Conservation (phyloP, 805 yeast genomes). For the Hanseniaspora vineae region DNA sequence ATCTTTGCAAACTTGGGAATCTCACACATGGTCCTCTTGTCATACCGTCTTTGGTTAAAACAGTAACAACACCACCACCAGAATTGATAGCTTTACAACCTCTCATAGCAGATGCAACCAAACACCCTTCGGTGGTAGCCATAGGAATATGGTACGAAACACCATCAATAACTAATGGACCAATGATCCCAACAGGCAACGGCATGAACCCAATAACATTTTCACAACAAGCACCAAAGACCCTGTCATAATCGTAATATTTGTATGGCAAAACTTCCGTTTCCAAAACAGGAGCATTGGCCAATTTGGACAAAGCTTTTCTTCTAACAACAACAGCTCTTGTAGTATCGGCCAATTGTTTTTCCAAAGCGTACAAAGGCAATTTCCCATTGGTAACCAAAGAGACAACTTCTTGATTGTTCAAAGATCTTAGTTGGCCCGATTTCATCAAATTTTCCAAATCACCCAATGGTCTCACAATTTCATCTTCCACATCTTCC, state of each 20-base stretch:
- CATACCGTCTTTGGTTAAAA: constrained; percentile 93
- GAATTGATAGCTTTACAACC: constrained; percentile 97
- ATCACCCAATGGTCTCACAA: constrained; percentile 48
- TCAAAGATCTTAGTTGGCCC: constrained; percentile 55
- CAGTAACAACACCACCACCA: constrained; percentile 93
- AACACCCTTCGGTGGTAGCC: constrained; percentile 99
- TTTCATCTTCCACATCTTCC: constrained; percentile 14
- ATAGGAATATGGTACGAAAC: constrained; percentile 84
- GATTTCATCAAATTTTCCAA: constrained; percentile 48
- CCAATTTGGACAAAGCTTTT: constrained; percentile 72
- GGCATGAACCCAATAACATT: constrained; percentile 97
- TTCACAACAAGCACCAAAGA: constrained; percentile 97
- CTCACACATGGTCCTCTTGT: constrained; percentile 98
- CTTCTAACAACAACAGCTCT: constrained; percentile 94
- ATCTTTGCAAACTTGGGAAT: constrained; percentile 69
- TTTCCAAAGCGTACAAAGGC: constrained; percentile 90
- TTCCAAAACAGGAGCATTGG: constrained; percentile 70
- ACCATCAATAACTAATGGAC: constrained; percentile 88
- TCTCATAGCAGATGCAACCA: constrained; percentile 97
- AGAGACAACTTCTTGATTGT: constrained; percentile 59
- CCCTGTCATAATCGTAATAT: constrained; percentile 86
- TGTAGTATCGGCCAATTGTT: constrained; percentile 73
- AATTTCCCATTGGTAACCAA: constrained; percentile 65
- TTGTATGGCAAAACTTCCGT: constrained; percentile 63
- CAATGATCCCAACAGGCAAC: constrained; percentile 94